Percentiles rank a stretch among this genome's conserved stretches.
These are phyloP conservation scores for Rehmannia glutinosa DNA, from an alignment of 257 asterid species.

Conservation along the genomic window DNA sequence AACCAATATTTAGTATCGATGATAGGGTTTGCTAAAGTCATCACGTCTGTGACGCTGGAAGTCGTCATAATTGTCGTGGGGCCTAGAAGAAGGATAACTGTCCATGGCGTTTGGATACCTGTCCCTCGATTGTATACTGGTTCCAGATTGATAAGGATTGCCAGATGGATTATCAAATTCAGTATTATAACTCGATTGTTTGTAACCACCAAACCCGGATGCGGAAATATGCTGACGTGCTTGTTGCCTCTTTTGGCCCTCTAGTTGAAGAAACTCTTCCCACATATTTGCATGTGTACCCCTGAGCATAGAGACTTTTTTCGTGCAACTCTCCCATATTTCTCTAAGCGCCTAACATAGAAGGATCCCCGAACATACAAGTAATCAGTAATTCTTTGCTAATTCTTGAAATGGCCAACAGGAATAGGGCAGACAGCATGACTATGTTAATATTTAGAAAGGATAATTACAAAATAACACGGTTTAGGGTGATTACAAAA, in stretches of 20 bases:
- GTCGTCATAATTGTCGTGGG: conserved; percentile 52
- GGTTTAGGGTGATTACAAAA: no score
- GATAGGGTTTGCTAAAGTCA: conserved; percentile 61
- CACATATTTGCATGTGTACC: conserved; percentile 68
- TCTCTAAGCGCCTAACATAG: conserved; percentile 62
- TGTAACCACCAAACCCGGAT: conserved; percentile 56
- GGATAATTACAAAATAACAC: no score
- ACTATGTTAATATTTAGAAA: no score
- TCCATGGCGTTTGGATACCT: conserved; percentile 60
- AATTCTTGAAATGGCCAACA: not conserved
- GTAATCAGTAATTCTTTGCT: conserved; percentile 1
- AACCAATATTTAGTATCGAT: conserved; percentile 54
- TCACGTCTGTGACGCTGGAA: conserved; percentile 73
- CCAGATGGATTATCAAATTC: conserved; percentile 53
- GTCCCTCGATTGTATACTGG: conserved; percentile 52
- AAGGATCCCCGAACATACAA: conserved; percentile 15
- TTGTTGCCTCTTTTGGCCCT: conserved; percentile 65
- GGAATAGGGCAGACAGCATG: no score
- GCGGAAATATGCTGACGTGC: conserved; percentile 41
- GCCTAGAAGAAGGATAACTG: conserved; percentile 63
- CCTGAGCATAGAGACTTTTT: conserved; percentile 53
- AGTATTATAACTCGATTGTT: conserved; percentile 38
- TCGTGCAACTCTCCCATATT: conserved; percentile 63
- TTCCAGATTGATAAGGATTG: conserved; percentile 52
- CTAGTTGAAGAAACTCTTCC: conserved; percentile 78